Evolutionary conservation across 768 basidiomycete genomes (phyloP).

Genomic region (Russula foetens): DNA sequence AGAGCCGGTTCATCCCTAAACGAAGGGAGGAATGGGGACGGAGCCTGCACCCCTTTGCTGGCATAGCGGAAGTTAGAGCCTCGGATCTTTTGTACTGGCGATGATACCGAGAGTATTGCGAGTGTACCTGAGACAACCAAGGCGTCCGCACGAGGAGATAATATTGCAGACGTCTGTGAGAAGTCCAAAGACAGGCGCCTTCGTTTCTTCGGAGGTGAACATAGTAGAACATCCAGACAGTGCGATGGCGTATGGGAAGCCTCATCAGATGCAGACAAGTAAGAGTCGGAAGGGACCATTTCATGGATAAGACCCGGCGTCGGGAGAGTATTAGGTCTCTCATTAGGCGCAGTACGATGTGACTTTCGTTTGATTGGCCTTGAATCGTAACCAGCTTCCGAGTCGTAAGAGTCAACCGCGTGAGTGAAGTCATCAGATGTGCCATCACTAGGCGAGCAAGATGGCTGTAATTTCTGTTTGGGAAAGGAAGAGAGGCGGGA

Average conservation of each 20-base stretch:
- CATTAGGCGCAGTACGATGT: neutral
- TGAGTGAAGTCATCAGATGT: neutral
- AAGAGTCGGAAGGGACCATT: neutral
- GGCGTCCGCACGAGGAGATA: neutral
- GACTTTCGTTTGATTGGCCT: conserved; percentile 6
- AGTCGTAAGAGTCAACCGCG: neutral
- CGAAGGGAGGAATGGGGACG: neutral
- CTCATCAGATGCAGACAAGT: conserved; percentile 7
- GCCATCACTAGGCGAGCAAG: neutral
- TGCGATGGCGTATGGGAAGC: neutral
- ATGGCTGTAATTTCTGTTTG: neutral
- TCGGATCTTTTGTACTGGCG: neutral
- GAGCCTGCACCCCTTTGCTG: neutral
- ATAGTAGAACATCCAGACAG: neutral
- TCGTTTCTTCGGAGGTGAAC: conserved; percentile 1
- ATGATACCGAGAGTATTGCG: neutral
- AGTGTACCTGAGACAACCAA: neutral
- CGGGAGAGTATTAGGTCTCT: neutral
- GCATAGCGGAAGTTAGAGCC: neutral
- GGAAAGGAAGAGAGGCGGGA: neutral
- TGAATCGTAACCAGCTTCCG: neutral
- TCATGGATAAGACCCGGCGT: neutral
- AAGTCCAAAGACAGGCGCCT: neutral
- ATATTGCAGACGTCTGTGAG: neutral
- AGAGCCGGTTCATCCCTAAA: neutral